Percentiles rank a stretch among this genome's conserved stretches.
phyloP scores from a whole-genome alignment of 345 rosid species.

The Citrus sp. region DNA sequence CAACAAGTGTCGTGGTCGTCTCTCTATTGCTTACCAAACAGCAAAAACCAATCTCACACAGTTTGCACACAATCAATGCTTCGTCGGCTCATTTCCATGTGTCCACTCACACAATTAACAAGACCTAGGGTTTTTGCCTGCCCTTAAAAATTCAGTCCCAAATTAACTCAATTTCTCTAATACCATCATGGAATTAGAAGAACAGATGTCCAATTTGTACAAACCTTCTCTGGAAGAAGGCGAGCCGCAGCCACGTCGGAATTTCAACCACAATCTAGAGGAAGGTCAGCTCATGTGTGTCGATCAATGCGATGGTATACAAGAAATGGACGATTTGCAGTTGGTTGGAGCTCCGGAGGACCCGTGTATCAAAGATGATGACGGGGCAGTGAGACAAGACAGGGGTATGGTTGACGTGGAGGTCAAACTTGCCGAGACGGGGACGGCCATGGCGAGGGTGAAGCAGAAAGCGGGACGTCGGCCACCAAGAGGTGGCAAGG shows the following conservation, averaged over 20 bases:
- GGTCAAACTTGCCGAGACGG: slow-evolving; percentile 25
- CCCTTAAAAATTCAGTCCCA: neutral
- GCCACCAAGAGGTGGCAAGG: slow-evolving; percentile 45
- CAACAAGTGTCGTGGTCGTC: slow-evolving; percentile 16
- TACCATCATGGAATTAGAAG: slow-evolving; percentile 27
- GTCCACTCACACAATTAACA: slow-evolving; percentile 26
- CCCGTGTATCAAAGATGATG: slow-evolving; percentile 8
- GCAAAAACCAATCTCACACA: neutral
- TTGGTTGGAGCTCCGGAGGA: slow-evolving; percentile 30
- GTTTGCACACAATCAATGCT: slow-evolving; percentile 21
- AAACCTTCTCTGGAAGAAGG: slow-evolving; percentile 21
- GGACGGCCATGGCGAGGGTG: slow-evolving; percentile 7
- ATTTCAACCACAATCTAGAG: slow-evolving; percentile 1
- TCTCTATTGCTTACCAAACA: neutral
- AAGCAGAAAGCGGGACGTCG: slow-evolving; percentile 84
- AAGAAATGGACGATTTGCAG: slow-evolving; percentile 36
- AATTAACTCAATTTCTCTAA: neutral
- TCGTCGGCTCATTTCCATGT: slow-evolving; percentile 40
- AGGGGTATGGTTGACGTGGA: slow-evolving; percentile 19
- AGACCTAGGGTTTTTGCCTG: slow-evolving; percentile 53
- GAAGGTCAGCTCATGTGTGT: slow-evolving; percentile 41
- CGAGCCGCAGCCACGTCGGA: neutral
- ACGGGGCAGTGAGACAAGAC: slow-evolving; percentile 8
- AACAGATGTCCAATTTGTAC: slow-evolving; percentile 10
- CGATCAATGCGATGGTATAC: slow-evolving; percentile 55